A percentile compares a stretch with the other conserved stretches of the same genome.
Evolutionary conservation across 169 alveolate genomes (phyloP).

Genomic region (Plasmodium chabaudi): DNA sequence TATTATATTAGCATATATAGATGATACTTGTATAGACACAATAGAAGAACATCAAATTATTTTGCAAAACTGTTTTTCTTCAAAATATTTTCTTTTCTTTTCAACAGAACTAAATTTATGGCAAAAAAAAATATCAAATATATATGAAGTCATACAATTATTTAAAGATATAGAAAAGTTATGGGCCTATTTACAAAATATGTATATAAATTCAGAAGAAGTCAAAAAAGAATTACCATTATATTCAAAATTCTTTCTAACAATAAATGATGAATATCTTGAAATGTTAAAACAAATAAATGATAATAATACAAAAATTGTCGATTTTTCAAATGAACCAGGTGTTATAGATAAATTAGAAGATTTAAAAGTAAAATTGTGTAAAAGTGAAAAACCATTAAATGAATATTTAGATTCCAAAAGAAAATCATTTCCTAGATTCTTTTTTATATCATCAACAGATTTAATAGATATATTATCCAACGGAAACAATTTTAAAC

Average conservation of each 20-base stretch:
- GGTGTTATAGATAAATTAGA: constrained; percentile 90
- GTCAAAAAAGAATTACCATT: constrained; percentile 97
- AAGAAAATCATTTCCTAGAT: constrained; percentile 97
- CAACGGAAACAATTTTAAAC: constrained; percentile 95
- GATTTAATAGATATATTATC: constrained; percentile 96
- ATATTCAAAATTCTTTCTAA: constrained; percentile 94
- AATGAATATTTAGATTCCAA: constrained; percentile 97
- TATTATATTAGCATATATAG: constrained; percentile 89
- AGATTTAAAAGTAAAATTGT: constrained; percentile 90
- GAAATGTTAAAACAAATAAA: constrained; percentile 88
- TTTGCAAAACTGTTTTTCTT: constrained; percentile 95
- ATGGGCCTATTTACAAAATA: constrained; percentile 97
- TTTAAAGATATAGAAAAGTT: constrained; percentile 96
- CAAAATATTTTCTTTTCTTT: constrained; percentile 93
- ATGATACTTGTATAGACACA: constrained; percentile 95
- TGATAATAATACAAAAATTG: constrained; percentile 77
- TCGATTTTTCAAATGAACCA: constrained; percentile 91
- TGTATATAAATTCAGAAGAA: constrained; percentile 96
- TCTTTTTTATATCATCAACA: constrained; percentile 96
- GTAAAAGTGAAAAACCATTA: constrained; percentile 96
- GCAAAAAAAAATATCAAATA: constrained; percentile 94
- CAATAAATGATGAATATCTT: constrained; percentile 94
- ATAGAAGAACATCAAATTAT: constrained; percentile 96
- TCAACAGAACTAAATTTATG: constrained; percentile 93
- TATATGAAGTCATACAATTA: constrained; percentile 93